Conservation (phyloP, 495 filamentous ascomycete genomes). For the Monascus purpureus region DNA sequence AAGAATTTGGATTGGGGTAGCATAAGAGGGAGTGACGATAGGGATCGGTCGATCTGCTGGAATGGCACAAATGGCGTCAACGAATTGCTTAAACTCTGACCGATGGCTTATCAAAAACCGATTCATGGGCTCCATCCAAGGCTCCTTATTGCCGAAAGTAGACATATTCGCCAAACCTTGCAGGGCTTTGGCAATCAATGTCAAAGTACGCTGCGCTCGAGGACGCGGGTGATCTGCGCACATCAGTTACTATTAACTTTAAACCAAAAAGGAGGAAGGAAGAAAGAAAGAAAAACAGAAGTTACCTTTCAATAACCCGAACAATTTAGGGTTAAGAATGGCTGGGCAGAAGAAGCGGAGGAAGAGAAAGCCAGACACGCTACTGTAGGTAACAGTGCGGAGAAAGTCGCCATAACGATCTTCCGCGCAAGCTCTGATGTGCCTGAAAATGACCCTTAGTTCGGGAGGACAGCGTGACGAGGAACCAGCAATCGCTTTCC, state of each 20-base stretch:
- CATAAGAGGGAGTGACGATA: conserved; percentile 71
- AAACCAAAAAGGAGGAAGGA: too few species aligned
- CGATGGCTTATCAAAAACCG: conserved; percentile 37
- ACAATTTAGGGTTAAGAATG: conserved; percentile 91
- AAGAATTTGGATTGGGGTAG: conserved; percentile 83
- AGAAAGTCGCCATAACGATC: conserved; percentile 95
- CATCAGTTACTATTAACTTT: conserved; percentile 3
- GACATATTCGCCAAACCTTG: conserved; percentile 90
- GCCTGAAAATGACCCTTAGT: conserved; percentile 75
- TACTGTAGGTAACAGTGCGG: conserved; percentile 85
- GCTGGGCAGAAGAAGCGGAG: conserved; percentile 93
- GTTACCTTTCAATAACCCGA: conserved; percentile 72
- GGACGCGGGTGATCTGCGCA: conserved; percentile 66
- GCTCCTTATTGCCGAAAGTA: conserved; percentile 86
- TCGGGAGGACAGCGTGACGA: conserved; percentile 66
- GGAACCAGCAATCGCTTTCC: conserved; percentile 67
- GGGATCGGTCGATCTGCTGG: conserved; percentile 51
- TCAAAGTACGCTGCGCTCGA: conserved; percentile 79
- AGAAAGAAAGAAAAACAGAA: too few species aligned
- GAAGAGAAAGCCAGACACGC: conserved; percentile 93
- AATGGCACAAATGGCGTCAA: conserved; percentile 76
- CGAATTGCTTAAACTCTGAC: conserved; percentile 65
- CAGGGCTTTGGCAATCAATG: conserved; percentile 88
- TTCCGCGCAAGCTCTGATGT: conserved; percentile 86
- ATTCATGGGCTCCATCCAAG: conserved; percentile 99